Base-by-base conservation (phyloP, 371 early-diverging fungal species). In the Rhizomucor miehei region DNA sequence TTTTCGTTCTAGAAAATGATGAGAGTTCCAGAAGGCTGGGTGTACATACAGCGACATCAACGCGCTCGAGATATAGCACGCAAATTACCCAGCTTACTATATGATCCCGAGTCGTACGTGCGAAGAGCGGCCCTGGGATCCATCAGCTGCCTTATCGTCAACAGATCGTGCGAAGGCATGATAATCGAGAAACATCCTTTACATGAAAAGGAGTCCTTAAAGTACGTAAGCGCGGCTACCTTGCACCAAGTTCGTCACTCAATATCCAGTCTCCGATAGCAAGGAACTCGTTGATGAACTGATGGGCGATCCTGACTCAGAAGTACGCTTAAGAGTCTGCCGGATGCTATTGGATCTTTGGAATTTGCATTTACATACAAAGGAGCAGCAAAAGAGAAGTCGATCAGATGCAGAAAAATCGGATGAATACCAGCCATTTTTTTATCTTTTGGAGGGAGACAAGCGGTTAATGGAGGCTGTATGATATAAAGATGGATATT, bases 61-160 rank as follows among this genome's bases (percentile, higher is more conserved):
- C 43, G 51, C 1, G 59, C 55, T 34, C 62, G 60, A 11, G 50
- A 63, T 12, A 48, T 71, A 29, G 63, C 65, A 8, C 29, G 45
- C 1, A 57, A 52, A 20, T 47, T 85, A 38, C 85, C 85, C 10
- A 54, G 56, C 4, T 52, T 85, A 44, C 59, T 83, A 25, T 71
- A 75, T 51, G 85, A 85, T 47, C 57, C 76, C 4, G 85, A 83
- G 40, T 82, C 85, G 0, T 75, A 82, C 67, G 85, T 85, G 2
- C 69, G 83, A 47, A 68, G 85, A 43, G 80, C 83, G 6, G 69
- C 77, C 4, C 52, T 85, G 51, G 83, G 83, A 48, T 73, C 79
- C 1, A 79, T 85, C 57, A 57, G 61, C 23, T 82, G 82, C 50
- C 51, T 83, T 17, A 72, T 80, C 25, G 56, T 55, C 11, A 70